A percentile compares a stretch with the other conserved stretches of the same genome.
Evolutionary conservation across 1,284 basidiomycete species (phyloP).

Genomic region (Microstroma glucosiphilum): DNA sequence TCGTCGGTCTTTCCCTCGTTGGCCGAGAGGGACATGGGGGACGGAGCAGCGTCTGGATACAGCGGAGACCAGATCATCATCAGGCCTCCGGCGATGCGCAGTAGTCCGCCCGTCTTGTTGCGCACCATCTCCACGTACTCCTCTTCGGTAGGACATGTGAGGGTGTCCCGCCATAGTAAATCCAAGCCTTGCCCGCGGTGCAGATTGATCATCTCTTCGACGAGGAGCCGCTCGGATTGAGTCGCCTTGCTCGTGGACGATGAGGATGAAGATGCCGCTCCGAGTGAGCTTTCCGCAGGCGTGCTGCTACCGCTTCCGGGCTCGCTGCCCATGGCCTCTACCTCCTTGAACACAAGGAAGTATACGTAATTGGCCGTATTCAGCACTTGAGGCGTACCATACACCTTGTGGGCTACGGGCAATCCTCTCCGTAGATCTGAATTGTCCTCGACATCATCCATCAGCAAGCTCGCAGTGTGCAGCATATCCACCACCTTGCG

Average conservation of each 20-base stretch:
- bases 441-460: conserved; percentile 97
- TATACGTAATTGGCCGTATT: conserved; percentile 97
- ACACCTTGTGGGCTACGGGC: conserved; percentile 88
- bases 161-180: conserved; percentile 83
- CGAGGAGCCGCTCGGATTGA: conserved; percentile 25
- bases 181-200: conserved; percentile 95
- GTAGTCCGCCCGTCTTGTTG: conserved; percentile 94
- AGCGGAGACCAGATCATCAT: conserved; percentile 68
- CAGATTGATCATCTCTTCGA: conserved; percentile 70
- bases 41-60: background rate
- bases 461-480: conserved; percentile 88
- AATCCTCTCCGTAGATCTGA: conserved; percentile 80
- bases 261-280: conserved; percentile 7
- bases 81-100: conserved; percentile 85
- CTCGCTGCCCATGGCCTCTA: conserved; percentile 61
- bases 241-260: conserved; percentile 12
- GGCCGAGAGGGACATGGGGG: background rate
- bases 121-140: conserved; percentile 95
- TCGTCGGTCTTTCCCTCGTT: conserved; percentile 11
- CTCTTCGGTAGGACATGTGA: conserved; percentile 87
- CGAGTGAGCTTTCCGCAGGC: background rate
- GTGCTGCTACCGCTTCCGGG: background rate
- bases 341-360: conserved; percentile 57
- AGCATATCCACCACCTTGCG: conserved; percentile 81
- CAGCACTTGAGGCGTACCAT: conserved; percentile 91